Base-by-base conservation (phyloP, 371 early-diverging fungal species). In the Vairimorpha ceranae region DNA sequence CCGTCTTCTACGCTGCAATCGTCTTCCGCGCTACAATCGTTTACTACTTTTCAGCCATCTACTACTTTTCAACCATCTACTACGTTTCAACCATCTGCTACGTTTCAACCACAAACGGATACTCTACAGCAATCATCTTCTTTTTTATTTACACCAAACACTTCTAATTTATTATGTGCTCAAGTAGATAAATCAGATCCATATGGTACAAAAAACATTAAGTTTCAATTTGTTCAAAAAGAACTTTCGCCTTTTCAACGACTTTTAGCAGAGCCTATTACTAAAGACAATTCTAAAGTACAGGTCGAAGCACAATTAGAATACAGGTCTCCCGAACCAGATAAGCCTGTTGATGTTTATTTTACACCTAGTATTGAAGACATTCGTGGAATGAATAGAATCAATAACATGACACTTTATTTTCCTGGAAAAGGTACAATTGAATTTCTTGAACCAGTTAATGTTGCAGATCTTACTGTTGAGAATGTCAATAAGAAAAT, bases 401-500 rank as follows among this genome's bases (percentile, higher is more conserved):
- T 76, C 6, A 51, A 60, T 12, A 79, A 75, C 17, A 61, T 73
- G 36, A 56, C 67, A 19, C 70, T 76, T 56, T 54, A 32, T 0
- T 68, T 76, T 46, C 60, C 65, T 35, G 74, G 74, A 23, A 72
- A 72, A 35, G 79, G 79, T 7, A 71, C 56, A 35, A 76, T 79
- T 27, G 76, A 76, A 38, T 79, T 61, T 61, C 45, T 76, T 21
- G 79, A 79, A 25, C 51, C 65, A 12, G 72, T 77, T 14, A 33
- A 21, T 63, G 70, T 36, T 52, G 30, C 60, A 51, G 70, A 61
- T 0, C 15, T 65, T 1, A 60, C 65, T 15, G 46, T 65, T 35
- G 52, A 46, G 19, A 76, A 72, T 48, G 69, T 72, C 29, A 43
- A 75, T 35, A 66, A 33, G 0, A 69, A 67, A 21, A 51, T 80